These are phyloP conservation scores for Pleomassaria siparia DNA, from an alignment of 2,329 filamentous ascomycete species.

Conservation along the genomic window DNA sequence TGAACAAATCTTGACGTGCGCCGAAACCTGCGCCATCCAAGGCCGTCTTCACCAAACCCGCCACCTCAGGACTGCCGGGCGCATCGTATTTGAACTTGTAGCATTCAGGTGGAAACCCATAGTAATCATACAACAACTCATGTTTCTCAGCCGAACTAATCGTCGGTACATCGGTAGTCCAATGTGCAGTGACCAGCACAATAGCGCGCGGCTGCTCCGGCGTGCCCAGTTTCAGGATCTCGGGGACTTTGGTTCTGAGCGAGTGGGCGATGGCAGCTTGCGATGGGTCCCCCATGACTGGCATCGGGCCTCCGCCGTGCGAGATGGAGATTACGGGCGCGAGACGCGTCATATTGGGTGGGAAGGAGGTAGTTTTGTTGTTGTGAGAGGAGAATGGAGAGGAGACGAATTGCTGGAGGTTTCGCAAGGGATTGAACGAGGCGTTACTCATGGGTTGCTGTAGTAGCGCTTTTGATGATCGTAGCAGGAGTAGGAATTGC, in stretches of 20 bases:
- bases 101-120: constrained; percentile 58
- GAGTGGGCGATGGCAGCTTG: constrained; percentile 56
- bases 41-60: constrained; percentile 50
- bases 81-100: constrained; percentile 61
- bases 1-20: constrained; percentile 29
- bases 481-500: constrained; percentile 1
- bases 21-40: constrained; percentile 52
- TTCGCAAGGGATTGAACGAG: constrained; percentile 25
- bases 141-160: constrained; percentile 55
- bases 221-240: constrained; percentile 58
- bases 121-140: constrained; percentile 60
- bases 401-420: constrained; percentile 28
- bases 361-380: background rate
- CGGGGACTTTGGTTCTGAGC: constrained; percentile 56
- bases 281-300: constrained; percentile 57
- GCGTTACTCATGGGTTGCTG: constrained; percentile 1
- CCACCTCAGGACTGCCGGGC: constrained; percentile 57
- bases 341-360: constrained; percentile 32
- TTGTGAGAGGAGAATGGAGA: constrained; percentile 10
- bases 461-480: background rate
- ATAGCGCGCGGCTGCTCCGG: constrained; percentile 55
- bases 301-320: constrained; percentile 56
- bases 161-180: constrained; percentile 53
- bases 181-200: constrained; percentile 61
- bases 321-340: constrained; percentile 44